Percentiles rank a stretch among this genome's conserved stretches.
Evolutionary conservation across 148 eudicot species (phyloP).

Genomic region (Gaultheria prostrata): DNA sequence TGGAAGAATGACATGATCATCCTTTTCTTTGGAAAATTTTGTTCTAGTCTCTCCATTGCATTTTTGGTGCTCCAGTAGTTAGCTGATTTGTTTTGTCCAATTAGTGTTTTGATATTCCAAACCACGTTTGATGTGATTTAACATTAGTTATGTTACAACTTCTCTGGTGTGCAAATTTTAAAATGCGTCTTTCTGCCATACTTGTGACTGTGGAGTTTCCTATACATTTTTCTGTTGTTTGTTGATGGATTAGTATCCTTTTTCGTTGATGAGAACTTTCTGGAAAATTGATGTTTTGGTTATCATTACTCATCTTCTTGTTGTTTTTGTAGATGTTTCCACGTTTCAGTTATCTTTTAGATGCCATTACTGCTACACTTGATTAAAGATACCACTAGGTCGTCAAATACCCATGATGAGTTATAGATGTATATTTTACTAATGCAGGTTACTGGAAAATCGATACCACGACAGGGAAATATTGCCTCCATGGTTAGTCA

Average conservation of each 20-base stretch:
- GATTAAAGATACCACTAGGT: not conserved
- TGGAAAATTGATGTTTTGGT: not conserved
- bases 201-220: not conserved
- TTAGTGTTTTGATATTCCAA: too few species aligned
- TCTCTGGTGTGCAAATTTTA: not conserved
- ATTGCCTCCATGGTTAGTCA: slow-evolving; percentile 31
- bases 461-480: slow-evolving; percentile 31
- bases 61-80: not conserved
- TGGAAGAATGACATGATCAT: not conserved
- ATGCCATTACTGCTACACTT: not conserved
- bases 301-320: not conserved
- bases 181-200: not conserved
- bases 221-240: not conserved
- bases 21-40: not conserved
- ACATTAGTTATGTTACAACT: not conserved
- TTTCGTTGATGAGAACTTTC: not conserved
- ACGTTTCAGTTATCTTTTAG: not conserved
- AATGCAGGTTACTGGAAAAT: slow-evolving; percentile 46
- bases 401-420: not conserved
- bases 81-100: too few species aligned
- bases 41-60: not conserved
- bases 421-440: slow-evolving; percentile 9
- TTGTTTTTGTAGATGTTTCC: not conserved
- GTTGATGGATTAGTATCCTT: not conserved
- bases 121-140: too few species aligned